These are phyloP conservation scores for Chlorella sorokiniana DNA, from an alignment of 139 green algal genomes.

Conservation along the genomic window DNA sequence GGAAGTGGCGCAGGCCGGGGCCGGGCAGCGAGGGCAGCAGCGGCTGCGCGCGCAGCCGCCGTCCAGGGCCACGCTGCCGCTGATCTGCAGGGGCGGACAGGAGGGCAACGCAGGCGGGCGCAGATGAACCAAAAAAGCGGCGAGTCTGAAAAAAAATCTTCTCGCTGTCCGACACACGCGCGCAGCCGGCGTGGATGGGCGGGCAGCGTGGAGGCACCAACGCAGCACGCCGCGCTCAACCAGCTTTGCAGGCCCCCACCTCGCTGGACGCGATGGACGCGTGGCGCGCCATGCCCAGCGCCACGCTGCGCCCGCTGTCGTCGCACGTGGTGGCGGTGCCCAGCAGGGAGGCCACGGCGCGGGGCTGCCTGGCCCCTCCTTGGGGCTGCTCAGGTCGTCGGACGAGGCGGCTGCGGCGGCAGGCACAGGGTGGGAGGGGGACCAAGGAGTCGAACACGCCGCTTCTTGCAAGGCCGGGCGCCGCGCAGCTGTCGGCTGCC, in stretches of 20 bases:
- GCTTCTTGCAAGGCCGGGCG: neutral
- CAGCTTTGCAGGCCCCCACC: neutral
- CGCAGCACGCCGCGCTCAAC: no score
- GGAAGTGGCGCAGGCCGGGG: slow-evolving; percentile 17
- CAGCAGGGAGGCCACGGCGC: neutral
- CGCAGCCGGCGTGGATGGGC: no score
- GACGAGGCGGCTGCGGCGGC: neutral
- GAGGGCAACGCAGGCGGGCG: neutral
- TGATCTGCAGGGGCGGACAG: slow-evolving; percentile 6
- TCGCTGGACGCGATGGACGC: neutral
- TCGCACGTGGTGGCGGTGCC: neutral
- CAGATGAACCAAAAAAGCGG: neutral
- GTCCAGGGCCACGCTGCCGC: slow-evolving; percentile 15
- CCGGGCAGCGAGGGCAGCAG: neutral
- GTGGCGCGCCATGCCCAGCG: neutral
- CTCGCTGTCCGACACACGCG: no score
- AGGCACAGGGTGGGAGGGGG: neutral
- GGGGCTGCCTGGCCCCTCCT: slow-evolving; percentile 14
- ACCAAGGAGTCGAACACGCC: neutral
- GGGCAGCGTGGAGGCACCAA: no score
- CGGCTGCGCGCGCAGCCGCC: neutral
- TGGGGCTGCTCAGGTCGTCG: slow-evolving; percentile 9
- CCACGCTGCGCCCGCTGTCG: neutral
- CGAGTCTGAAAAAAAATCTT: neutral
- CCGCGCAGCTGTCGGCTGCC: no score